Conservation (phyloP, 1,139 yeast genomes). For the Debaryomycetaceae sp. region DNA sequence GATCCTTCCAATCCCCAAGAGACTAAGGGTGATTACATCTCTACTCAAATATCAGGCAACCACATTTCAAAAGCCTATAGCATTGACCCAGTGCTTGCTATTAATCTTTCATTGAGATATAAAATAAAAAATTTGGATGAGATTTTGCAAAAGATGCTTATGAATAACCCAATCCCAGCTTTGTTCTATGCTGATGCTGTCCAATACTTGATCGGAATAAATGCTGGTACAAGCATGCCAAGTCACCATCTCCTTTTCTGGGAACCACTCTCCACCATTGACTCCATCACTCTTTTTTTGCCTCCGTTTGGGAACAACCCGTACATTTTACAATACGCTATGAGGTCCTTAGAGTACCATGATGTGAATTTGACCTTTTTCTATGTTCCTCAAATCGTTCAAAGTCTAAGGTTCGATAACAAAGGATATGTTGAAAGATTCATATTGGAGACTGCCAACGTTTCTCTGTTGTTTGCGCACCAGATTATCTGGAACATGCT, state of each 20-base stretch:
- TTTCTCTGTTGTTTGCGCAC: slow-evolving; percentile 89
- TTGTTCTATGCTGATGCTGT: slow-evolving; percentile 63
- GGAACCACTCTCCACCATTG: slow-evolving; percentile 78
- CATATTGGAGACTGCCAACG: slow-evolving; percentile 88
- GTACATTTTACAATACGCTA: slow-evolving; percentile 75
- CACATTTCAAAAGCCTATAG: slow-evolving; percentile 55
- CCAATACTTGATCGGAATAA: slow-evolving; percentile 48
- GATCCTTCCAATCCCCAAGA: slow-evolving; percentile 57
- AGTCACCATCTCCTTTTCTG: slow-evolving; percentile 59
- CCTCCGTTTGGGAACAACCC: slow-evolving; percentile 73
- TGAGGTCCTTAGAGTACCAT: slow-evolving; percentile 85
- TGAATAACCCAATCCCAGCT: slow-evolving; percentile 59
- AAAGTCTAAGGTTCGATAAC: slow-evolving; percentile 76
- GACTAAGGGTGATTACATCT: slow-evolving; percentile 33
- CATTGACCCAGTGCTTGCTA: slow-evolving; percentile 71
- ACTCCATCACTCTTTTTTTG: slow-evolving; percentile 78
- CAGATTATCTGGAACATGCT: slow-evolving; percentile 98
- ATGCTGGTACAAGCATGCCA: slow-evolving; percentile 38
- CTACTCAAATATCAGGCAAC: slow-evolving; percentile 29
- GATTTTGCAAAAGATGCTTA: slow-evolving; percentile 45
- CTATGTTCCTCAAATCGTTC: slow-evolving; percentile 97
- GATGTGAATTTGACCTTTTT: slow-evolving; percentile 89
- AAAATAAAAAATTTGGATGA: slow-evolving; percentile 39
- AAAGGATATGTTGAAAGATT: slow-evolving; percentile 85
- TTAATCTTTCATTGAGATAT: slow-evolving; percentile 64